phyloP scores from a whole-genome alignment of 108 stramenopile species.

The Poteriospumella lacustris region DNA sequence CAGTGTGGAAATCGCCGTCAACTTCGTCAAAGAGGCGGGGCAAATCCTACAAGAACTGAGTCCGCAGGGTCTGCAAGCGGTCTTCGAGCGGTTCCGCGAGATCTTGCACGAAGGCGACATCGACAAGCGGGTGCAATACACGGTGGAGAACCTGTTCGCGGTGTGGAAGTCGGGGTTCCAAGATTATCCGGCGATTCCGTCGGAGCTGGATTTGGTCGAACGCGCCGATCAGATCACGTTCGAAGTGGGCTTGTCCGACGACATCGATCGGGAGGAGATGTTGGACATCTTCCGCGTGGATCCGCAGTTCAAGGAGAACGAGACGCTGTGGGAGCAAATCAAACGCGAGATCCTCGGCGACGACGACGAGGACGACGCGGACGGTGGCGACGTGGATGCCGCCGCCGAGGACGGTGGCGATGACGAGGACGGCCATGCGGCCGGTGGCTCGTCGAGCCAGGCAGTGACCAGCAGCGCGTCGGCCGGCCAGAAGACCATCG shows the following conservation, averaged over 20 bases:
- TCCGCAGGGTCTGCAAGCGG: slow-evolving; percentile 85
- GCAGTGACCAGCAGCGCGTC: not conserved
- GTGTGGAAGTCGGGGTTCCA: slow-evolving; percentile 70
- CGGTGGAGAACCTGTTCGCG: slow-evolving; percentile 80
- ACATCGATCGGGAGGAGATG: slow-evolving; percentile 72
- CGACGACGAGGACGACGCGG: slow-evolving; percentile 43
- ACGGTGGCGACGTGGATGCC: too few species aligned
- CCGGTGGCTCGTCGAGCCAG: slow-evolving; percentile 42
- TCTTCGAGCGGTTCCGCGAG: slow-evolving; percentile 86
- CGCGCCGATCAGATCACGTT: slow-evolving; percentile 94
- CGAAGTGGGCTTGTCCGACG: slow-evolving; percentile 87
- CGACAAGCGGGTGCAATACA: slow-evolving; percentile 80
- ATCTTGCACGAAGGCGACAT: slow-evolving; percentile 83
- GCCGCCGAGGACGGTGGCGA: slow-evolving; percentile 50
- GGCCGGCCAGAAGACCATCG: slow-evolving; percentile 34
- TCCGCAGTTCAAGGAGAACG: slow-evolving; percentile 71
- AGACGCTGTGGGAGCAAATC: slow-evolving; percentile 77
- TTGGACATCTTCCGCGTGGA: slow-evolving; percentile 75
- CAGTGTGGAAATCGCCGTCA: slow-evolving; percentile 89
- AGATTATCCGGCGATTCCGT: slow-evolving; percentile 70
- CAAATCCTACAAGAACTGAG: slow-evolving; percentile 69
- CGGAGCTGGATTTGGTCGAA: slow-evolving; percentile 93
- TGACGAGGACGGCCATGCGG: slow-evolving; percentile 40
- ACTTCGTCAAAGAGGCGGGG: slow-evolving; percentile 79
- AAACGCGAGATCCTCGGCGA: slow-evolving; percentile 83